Evolutionary conservation across 345 rosid species (phyloP), one percentile per base, ranked within the genome.

Genomic region (Bruguiera sexangula): DNA sequence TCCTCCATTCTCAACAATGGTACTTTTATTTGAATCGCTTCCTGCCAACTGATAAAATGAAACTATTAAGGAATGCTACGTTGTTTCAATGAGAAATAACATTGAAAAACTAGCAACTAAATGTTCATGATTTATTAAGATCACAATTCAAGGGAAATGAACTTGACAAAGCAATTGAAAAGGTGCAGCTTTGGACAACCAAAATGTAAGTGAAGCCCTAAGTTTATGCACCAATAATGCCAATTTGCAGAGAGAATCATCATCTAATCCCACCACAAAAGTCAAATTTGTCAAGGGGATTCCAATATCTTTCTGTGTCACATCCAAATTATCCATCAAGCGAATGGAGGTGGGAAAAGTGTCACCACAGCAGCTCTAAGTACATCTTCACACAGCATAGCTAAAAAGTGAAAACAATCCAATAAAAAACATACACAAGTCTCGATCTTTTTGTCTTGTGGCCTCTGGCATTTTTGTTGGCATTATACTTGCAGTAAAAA

Each of bases 21-120:
- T 78, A 63, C 81, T 86, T 85, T 92, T 95, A 78, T 91, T 91
- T 52, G 91, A 79, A 68, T 94, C 98, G 68, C 96, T 89, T 79
- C 98, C 97, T 76, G 95, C 98, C 89, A 94, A 78, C 97, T 94
- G 69, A 76, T 65, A 46, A 84, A 69, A 59, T 26, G 74, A 71
- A 73, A 43, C 48, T 43, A 30, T 8, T 36, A 69, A 34, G 37
- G 37, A 34, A 60, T 10, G 55, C 55, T 36, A 68, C 56, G 53
- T 61, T 6, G 71, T 43, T n/a, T 58, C 51, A 4, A 29, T 46
- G 31, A 46, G 62, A n/a, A 63, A 75, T 18, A 20, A 60, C 31
- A 76, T 3, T 54, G 63, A 68, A 11, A 1, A 43, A 43, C 50
- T 43, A 43, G 50, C 1, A 13, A 61, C 56, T 69, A 48, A 51